A percentile compares a stretch with the other conserved stretches of the same genome.
Evolutionary conservation across 208 protist species (phyloP).

Genomic region (Willaertia magna): DNA sequence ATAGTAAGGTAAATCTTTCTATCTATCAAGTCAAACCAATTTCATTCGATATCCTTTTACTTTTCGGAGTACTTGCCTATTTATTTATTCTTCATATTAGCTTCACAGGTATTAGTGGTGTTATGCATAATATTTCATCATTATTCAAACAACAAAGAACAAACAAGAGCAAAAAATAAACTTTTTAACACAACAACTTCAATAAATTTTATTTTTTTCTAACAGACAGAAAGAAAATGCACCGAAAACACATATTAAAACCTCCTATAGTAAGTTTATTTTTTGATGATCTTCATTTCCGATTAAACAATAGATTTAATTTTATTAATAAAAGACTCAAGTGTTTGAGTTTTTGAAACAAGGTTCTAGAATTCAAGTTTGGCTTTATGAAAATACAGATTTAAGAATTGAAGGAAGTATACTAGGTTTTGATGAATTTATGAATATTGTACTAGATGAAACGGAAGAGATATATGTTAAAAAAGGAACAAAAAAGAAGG

Average conservation of each 20-base stretch:
- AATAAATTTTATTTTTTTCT: not conserved
- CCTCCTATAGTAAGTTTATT: not conserved
- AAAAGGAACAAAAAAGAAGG: slow-evolving; percentile 37
- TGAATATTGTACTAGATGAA: slow-evolving; percentile 76
- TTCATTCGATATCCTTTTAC: not conserved
- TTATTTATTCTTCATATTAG: not conserved
- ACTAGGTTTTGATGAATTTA: slow-evolving; percentile 77
- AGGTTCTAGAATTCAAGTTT: slow-evolving; percentile 36
- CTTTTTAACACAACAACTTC: not conserved
- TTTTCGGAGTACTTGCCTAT: not conserved
- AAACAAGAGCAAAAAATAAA: not conserved
- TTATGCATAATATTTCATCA: not conserved
- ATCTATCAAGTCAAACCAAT: not conserved
- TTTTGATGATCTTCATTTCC: not conserved
- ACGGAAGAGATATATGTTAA: slow-evolving; percentile 62
- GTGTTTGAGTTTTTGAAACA: not conserved
- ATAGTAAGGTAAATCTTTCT: not conserved
- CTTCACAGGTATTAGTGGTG: not conserved
- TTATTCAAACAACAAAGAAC: not conserved
- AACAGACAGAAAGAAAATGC: not conserved
- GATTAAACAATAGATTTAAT: not conserved
- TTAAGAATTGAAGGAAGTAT: slow-evolving; percentile 59
- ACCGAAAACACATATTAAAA: not conserved
- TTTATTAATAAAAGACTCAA: not conserved
- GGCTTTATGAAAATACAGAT: slow-evolving; percentile 61